Evolutionary conservation across 164 flowering plant species (phyloP), one percentile per base, ranked within the genome.

Genomic region (Vitis amurensis): DNA sequence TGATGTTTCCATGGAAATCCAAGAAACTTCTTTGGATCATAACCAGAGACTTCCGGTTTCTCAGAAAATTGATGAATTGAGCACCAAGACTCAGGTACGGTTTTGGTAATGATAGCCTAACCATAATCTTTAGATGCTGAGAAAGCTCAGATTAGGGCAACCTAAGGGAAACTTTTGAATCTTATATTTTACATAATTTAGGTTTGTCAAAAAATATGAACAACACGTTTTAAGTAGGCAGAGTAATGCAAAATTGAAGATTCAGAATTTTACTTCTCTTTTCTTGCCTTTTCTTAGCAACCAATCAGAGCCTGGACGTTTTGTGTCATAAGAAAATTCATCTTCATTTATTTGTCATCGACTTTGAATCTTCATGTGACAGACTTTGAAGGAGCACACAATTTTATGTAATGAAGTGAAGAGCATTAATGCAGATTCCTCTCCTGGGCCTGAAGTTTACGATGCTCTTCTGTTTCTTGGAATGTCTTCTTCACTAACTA

Each of bases 321-420:
- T 31, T 31, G 44, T 31, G 0, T 31, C 7, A 31, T 31, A 31
- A 31, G 44, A 31, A 31, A 31, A 2, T 31, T 31, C 44, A 31
- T 31, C 44, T 23, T 31, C 44, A 31, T 6, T 31, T 31, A 31
- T 31, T 2, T 31, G 44, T 31, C 44, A 31, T 0, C 2, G 44
- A 2, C 44, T 31, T 31, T 3, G 7, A 31, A 31, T 31, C 44
- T 31, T 31, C 44, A 31, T 31, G 44, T 31, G 5, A 31, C 77
- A 92, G 94, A 61, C 61, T 61, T 69, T 91, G 75, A 89, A 81
- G 81, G 88, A 81, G 17, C 88, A 89, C 44, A 15, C 50, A 16
- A 61, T n/a, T 60, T 65, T 89, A 13, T 78, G 85, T 12, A 68
- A 77, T 50, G 87, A 85, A 77, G 87, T 87, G 27, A 89, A 89